Base-by-base conservation (phyloP, 2,329 filamentous ascomycete genomes). In the Nannizziopsis arthrosporioides region DNA sequence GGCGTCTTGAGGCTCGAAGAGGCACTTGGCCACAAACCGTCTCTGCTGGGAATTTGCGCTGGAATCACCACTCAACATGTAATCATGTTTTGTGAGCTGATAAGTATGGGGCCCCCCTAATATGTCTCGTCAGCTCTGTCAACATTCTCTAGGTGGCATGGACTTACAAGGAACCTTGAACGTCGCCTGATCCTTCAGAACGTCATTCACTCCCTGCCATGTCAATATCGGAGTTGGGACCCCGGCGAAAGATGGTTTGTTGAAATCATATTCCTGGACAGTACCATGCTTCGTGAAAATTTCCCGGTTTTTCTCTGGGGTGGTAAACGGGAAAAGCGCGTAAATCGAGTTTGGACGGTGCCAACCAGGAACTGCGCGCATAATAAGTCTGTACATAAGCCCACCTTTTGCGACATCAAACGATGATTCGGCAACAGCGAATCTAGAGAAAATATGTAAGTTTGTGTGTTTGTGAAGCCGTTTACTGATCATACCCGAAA, bases 331-430 rank as follows among this genome's bases (percentile, higher is more conserved):
- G 36, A 60, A 58, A 9, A 50, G 55, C 15, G 53, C 51, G 35
- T 57, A 54, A 27, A 62, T 48, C 0, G 57, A 61, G 48, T 61
- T 56, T 41, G 55, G 59, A 0, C 51, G 52, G 44, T 59, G 61
- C 54, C 55, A 59, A 12, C 53, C 55, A 5, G 59, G 59, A 12
- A 61, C 52, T 1, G 56, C 58, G 12, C 59, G 54, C 42, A 59
- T 57, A 11, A 61, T 43, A 14, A 62, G 42, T 32, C 57, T 56
- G 35, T 61, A 55, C 42, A 62, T 55, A 10, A 57, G 59, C 14
- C 58, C 55, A 8, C 46, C 46, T 14, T 48, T 48, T 15, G 46
- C 46, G 37, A 43, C 46, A 37, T 43, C 40, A 14, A 48, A 48
- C 18, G 38, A 42, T 7, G 46, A 53, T 31, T 59, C 60, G 1